Percentiles rank a stretch among this genome's conserved stretches.
Conservation (phyloP, 306 rosid genomes). For the Vicia sativa region DNA sequence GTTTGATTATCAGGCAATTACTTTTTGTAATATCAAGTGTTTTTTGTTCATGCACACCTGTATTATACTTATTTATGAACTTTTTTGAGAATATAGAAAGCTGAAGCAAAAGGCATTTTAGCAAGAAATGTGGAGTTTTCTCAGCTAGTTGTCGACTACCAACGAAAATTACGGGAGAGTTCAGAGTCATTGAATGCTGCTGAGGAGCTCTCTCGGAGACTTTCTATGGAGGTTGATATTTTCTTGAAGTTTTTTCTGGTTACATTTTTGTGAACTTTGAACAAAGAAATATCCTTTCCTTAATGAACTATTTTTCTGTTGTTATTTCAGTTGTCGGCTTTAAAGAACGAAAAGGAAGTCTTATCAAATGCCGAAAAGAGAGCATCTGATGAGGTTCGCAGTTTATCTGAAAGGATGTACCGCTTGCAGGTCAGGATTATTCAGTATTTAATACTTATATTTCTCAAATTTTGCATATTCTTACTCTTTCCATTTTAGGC, state of each 20-base stretch:
- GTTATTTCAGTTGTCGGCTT: slow-evolving; percentile 60
- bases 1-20: slow-evolving; percentile 73
- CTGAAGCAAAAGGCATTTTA: slow-evolving; percentile 64
- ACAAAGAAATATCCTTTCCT: not conserved
- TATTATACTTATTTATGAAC: slow-evolving; percentile 24
- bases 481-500: slow-evolving; percentile 58
- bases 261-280: not conserved
- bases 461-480: slow-evolving; percentile 34
- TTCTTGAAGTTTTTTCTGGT: not conserved
- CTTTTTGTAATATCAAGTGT: slow-evolving; percentile 16
- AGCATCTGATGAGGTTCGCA: slow-evolving; percentile 78
- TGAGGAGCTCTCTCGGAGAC: slow-evolving; percentile 72
- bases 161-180: slow-evolving; percentile 78
- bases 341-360: slow-evolving; percentile 83
- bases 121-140: slow-evolving; percentile 90
- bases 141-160: slow-evolving; percentile 80
- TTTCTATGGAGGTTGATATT: slow-evolving; percentile 73
- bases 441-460: not conserved
- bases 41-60: slow-evolving; percentile 15
- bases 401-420: slow-evolving; percentile 78
- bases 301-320: slow-evolving; percentile 8
- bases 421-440: slow-evolving; percentile 71
- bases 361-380: slow-evolving; percentile 85
- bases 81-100: slow-evolving; percentile 57
- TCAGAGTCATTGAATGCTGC: slow-evolving; percentile 75